Conservation (phyloP, 148 eudicot genomes). For the Rhododendron vialii region DNA sequence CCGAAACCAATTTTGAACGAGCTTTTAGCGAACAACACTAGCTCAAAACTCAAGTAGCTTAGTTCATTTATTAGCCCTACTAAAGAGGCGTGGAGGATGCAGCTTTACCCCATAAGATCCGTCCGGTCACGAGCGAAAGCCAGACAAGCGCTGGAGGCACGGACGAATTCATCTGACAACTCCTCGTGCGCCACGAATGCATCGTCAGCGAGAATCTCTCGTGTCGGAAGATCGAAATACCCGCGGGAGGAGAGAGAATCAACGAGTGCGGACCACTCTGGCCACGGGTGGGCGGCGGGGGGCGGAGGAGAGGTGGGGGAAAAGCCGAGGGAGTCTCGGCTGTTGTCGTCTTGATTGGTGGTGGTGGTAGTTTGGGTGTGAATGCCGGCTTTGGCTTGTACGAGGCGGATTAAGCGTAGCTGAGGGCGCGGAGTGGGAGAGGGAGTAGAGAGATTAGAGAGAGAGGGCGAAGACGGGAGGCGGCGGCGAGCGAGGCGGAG, state of each 20-base stretch:
- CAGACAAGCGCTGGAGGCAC: conserved; percentile 39
- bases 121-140: conserved; percentile 46
- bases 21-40: not conserved
- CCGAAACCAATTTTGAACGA: not conserved
- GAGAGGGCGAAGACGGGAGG: conserved; percentile 14
- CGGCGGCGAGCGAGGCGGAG: conserved; percentile 20
- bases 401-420: not conserved
- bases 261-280: conserved; percentile 47
- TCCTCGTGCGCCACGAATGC: conserved; percentile 31
- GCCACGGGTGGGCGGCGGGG: conserved; percentile 43
- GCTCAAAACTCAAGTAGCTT: not conserved
- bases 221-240: conserved; percentile 1
- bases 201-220: conserved; percentile 16
- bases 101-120: conserved; percentile 46
- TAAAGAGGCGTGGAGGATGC: not conserved
- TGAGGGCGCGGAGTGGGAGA: conserved; percentile 6
- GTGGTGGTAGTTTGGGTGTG: conserved; percentile 23
- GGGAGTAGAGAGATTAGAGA: conserved; percentile 6
- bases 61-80: not conserved
- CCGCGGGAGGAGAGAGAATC: conserved; percentile 13
- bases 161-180: conserved; percentile 39
- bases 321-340: not conserved
- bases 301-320: not conserved
- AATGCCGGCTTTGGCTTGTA: not conserved
- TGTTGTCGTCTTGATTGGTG: conserved; percentile 1